phyloP scores from a whole-genome alignment of 352 stramenopile species.

The Phytophthora sojae region DNA sequence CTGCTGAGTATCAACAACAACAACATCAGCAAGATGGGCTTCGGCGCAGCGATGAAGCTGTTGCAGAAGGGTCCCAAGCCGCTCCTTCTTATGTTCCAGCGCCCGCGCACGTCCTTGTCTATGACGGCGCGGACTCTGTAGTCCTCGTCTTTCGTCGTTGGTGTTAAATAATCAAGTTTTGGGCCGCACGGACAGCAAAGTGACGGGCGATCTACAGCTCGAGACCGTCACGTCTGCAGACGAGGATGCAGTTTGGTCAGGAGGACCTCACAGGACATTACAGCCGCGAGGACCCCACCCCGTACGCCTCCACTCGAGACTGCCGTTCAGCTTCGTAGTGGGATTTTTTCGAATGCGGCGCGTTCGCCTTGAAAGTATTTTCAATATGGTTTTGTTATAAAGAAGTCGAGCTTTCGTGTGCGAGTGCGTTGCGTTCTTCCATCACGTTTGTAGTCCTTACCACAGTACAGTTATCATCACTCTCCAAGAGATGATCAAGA shows the following conservation, averaged over 20 bases:
- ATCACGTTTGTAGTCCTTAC: neutral
- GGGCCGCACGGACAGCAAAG: constrained; percentile 22
- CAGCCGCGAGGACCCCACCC: constrained; percentile 16
- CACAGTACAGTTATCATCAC: no score
- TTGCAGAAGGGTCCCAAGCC: constrained; percentile 89
- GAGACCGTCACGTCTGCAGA: constrained; percentile 25
- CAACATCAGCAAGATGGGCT: constrained; percentile 92
- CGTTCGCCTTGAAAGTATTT: constrained; percentile 43
- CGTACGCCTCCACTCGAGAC: constrained; percentile 21
- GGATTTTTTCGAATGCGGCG: constrained; percentile 26
- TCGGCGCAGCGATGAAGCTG: constrained; percentile 85
- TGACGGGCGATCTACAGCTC: constrained; percentile 19
- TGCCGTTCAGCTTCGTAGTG: constrained; percentile 22
- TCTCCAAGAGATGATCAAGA: no score
- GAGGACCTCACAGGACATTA: constrained; percentile 3
- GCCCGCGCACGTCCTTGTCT: constrained; percentile 51
- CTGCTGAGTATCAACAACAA: constrained; percentile 92
- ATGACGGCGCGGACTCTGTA: constrained; percentile 49
- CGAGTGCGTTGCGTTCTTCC: constrained; percentile 16
- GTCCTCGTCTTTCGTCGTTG: constrained; percentile 20
- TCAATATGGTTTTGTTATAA: constrained; percentile 56
- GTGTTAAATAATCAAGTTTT: constrained; percentile 41
- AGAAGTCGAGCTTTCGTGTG: constrained; percentile 27
- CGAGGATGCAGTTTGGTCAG: constrained; percentile 35
- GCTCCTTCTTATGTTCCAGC: constrained; percentile 89